Evolutionary conservation across 768 basidiomycete genomes (phyloP).

Genomic region (Wakefieldia striispora): DNA sequence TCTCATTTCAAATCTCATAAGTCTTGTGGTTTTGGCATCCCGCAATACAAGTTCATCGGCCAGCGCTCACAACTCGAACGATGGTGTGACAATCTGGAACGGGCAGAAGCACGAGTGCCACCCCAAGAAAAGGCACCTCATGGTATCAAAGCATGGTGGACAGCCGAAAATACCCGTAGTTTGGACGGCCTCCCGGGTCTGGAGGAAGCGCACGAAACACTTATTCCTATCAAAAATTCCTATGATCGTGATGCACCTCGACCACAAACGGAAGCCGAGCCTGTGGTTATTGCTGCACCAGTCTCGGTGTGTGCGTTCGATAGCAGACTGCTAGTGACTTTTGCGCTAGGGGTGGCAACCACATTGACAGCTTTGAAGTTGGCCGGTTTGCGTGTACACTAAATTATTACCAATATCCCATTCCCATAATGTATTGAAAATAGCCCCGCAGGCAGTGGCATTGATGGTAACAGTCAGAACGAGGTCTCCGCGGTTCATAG

Average conservation of each 20-base stretch:
- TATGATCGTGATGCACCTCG: slow-evolving; percentile 19
- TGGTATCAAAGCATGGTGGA: slow-evolving; percentile 59
- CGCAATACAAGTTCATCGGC: slow-evolving; percentile 54
- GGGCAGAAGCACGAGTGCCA: slow-evolving; percentile 31
- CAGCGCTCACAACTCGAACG: slow-evolving; percentile 54
- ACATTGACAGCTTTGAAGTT: slow-evolving; percentile 15
- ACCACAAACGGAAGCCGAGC: neutral
- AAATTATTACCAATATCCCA: neutral
- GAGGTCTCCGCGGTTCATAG: too few relatives aligned
- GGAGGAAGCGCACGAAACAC: slow-evolving; percentile 25
- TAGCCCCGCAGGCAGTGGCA: too few relatives aligned
- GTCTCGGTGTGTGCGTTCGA: neutral
- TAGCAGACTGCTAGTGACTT: slow-evolving; percentile 23
- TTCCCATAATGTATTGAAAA: too few relatives aligned
- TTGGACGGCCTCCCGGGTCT: slow-evolving; percentile 59
- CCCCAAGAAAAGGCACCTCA: slow-evolving; percentile 28
- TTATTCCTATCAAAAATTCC: slow-evolving; percentile 16
- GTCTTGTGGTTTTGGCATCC: slow-evolving; percentile 69
- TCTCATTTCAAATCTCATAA: slow-evolving; percentile 20
- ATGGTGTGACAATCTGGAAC: slow-evolving; percentile 45
- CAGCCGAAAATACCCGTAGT: slow-evolving; percentile 45
- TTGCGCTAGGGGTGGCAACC: slow-evolving; percentile 28
- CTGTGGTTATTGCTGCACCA: neutral
- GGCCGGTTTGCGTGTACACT: slow-evolving; percentile 4
- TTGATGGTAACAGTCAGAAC: too few relatives aligned